These are phyloP conservation scores for Penicillium rolfsii DNA, from an alignment of 2,329 filamentous ascomycete genomes.

Conservation along the genomic window DNA sequence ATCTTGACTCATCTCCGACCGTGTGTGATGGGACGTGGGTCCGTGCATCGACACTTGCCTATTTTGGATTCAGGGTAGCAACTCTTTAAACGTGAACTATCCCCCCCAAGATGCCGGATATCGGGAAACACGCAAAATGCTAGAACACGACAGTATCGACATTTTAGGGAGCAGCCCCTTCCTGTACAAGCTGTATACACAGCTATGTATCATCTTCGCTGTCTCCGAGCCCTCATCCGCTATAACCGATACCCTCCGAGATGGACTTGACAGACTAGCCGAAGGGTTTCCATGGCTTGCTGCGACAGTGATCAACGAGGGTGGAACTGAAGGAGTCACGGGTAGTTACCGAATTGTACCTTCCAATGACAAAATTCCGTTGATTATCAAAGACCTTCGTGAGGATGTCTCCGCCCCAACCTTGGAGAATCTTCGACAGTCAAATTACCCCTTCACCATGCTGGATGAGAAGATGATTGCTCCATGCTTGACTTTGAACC, in stretches of 20 bases:
- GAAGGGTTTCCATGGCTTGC: constrained; percentile 21
- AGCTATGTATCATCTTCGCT: constrained; percentile 19
- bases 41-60: background rate
- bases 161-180: constrained; percentile 15
- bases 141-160: constrained; percentile 11
- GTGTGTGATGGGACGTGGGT: background rate
- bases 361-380: constrained; percentile 30
- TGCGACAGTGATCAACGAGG: constrained; percentile 49
- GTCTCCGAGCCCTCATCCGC: constrained; percentile 9
- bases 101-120: background rate
- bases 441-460: constrained; percentile 53
- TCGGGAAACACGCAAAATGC: background rate
- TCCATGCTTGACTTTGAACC: constrained; percentile 38
- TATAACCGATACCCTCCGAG: constrained; percentile 15
- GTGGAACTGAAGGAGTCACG: constrained; percentile 28
- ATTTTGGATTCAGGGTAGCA: background rate
- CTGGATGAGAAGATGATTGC: constrained; percentile 53
- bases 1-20: background rate
- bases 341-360: constrained; percentile 48
- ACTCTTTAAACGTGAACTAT: background rate
- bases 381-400: constrained; percentile 53
- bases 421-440: constrained; percentile 43
- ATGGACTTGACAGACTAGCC: constrained; percentile 19
- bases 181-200: constrained; percentile 24
- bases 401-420: constrained; percentile 42